Percentiles rank a stretch among this genome's conserved stretches.
Conservation (phyloP, 2,329 filamentous ascomycete species). For the Calycina marina region DNA sequence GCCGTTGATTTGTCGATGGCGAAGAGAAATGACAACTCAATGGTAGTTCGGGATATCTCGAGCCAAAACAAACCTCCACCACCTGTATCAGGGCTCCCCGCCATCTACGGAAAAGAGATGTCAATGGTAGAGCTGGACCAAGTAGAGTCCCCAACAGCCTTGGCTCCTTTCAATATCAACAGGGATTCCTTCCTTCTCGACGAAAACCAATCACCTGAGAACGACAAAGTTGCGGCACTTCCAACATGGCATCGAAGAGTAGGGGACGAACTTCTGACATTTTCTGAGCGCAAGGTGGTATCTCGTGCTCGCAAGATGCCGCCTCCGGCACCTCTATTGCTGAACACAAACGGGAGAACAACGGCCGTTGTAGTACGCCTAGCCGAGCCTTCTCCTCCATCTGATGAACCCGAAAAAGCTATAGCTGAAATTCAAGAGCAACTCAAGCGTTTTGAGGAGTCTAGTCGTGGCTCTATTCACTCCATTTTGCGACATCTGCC, state of each 20-base stretch:
- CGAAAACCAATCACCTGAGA: constrained; percentile 14
- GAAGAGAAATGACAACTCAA: constrained; percentile 27
- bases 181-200: constrained; percentile 20
- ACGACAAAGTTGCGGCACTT: constrained; percentile 1
- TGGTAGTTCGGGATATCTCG: constrained; percentile 23
- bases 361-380: constrained; percentile 29
- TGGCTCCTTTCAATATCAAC: constrained; percentile 15
- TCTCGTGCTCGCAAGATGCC: constrained; percentile 35
- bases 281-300: constrained; percentile 36
- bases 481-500: constrained; percentile 17
- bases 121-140: constrained; percentile 34
- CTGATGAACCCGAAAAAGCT: constrained; percentile 18
- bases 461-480: constrained; percentile 15
- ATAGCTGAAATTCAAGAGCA: constrained; percentile 21
- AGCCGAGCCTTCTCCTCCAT: constrained; percentile 16
- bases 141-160: too few species aligned
- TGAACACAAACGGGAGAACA: constrained; percentile 29
- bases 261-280: constrained; percentile 42
- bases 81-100: constrained; percentile 2
- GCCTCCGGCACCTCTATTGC: constrained; percentile 39
- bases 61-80: constrained; percentile 1
- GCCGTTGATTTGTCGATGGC: constrained; percentile 30
- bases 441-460: constrained; percentile 19
- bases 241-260: constrained; percentile 38
- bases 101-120: constrained; percentile 23